These are phyloP conservation scores for Fusarium stilboides DNA, from an alignment of 2,329 filamentous ascomycete genomes.

Conservation along the genomic window DNA sequence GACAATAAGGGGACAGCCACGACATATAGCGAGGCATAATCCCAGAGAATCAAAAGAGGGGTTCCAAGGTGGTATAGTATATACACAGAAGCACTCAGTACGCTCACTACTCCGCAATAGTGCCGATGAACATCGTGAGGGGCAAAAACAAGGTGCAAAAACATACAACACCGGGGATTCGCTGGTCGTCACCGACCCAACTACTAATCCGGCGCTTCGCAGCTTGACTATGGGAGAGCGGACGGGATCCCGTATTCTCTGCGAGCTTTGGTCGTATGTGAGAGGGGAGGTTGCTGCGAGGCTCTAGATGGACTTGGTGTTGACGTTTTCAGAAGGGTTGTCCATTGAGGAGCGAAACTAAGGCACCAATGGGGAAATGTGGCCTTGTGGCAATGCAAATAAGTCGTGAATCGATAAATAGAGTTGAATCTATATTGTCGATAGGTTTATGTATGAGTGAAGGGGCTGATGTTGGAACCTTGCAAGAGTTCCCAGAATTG, in stretches of 20 bases:
- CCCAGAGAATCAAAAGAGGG: too few species aligned
- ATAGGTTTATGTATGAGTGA: neutral
- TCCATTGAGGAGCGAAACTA: slow-evolving; percentile 9
- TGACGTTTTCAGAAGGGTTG: slow-evolving; percentile 12
- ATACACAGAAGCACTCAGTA: too few species aligned
- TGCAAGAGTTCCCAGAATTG: neutral
- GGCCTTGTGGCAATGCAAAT: slow-evolving; percentile 5
- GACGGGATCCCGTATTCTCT: slow-evolving; percentile 38
- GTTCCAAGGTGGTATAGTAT: too few species aligned
- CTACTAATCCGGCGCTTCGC: slow-evolving; percentile 39
- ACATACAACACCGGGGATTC: slow-evolving; percentile 38
- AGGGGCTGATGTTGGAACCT: neutral
- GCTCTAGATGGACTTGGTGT: neutral
- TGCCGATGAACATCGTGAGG: too few species aligned
- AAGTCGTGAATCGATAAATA: slow-evolving; percentile 18
- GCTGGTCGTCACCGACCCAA: slow-evolving; percentile 39
- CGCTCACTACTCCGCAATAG: too few species aligned
- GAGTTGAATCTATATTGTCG: fast-evolving
- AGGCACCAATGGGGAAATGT: neutral
- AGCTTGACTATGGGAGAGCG: slow-evolving; percentile 38
- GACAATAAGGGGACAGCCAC: too few species aligned
- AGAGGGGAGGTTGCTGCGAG: fast-evolving
- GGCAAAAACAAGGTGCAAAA: neutral
- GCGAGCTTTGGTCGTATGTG: slow-evolving; percentile 38
- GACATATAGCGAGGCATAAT: too few species aligned